Evolutionary conservation across 345 rosid species (phyloP), one percentile per base, ranked within the genome.

Genomic region (Nephelium lappaceum): DNA sequence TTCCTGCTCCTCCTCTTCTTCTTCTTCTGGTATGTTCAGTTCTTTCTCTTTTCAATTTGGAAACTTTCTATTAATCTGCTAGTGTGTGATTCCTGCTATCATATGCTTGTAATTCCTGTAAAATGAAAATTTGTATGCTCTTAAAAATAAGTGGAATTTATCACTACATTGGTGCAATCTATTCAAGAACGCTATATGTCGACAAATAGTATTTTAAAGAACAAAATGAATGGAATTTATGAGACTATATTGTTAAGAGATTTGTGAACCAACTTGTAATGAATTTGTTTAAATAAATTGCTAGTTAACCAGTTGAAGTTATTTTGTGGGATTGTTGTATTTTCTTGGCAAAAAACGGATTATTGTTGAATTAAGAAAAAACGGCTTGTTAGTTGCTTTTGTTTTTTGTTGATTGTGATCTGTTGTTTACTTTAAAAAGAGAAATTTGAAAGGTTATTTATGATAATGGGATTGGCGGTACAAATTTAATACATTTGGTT

Each of bases 1-100:
- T 1, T 75, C 89, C 67, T 89, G 89, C 84, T 90, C 93, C 72
- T 83, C 92, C 58, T 77, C 91, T 58, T 75, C 93, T 72, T 83
- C 92, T 63, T 79, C 91, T 63, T 77, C 86, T 27, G 63, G 88
- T 81, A 80, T 49, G 57, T 12, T 25, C 21, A 25, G 42, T 62
- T 55, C 49, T 31, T 14, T 72, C 38, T 55, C 18, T 72, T 55
- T 57, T 55, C 31, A 36, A 57, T 57, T 49, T 11, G 10, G 39
- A 18, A 38, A 31, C 3, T 9, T 12, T 53, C n/a, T 72, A 4
- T 15, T 11, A 8, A 6, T 72, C 18, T 55, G 25, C 43, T 31
- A 66, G 7, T 19, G 69, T 3, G 0, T 10, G 11, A 21, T 67
- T 67, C 12, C 4, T 41, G n/a, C 8, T 18, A 18, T 19, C 10